A percentile compares a stretch with the other conserved stretches of the same genome.
Evolutionary conservation across 768 basidiomycete species (phyloP).

Genomic region (Tricholoma flavovirens): DNA sequence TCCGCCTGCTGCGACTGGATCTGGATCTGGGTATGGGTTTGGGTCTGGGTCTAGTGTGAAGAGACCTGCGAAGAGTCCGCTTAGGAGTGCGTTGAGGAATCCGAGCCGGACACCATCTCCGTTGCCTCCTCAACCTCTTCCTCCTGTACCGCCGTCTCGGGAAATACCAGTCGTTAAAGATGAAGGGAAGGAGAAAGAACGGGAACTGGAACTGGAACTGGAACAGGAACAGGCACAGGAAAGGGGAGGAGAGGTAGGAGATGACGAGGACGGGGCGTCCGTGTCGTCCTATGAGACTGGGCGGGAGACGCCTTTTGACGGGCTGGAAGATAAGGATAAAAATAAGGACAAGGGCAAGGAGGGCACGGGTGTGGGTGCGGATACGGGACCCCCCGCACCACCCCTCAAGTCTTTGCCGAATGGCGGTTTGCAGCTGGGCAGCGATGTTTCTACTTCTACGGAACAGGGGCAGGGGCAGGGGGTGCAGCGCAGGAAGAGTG

Average conservation of each 20-base stretch:
- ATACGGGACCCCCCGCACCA: too few relatives aligned
- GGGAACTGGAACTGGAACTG: too few relatives aligned
- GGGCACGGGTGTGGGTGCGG: too few relatives aligned
- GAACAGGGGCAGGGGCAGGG: too few relatives aligned
- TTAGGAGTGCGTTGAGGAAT: slow-evolving; percentile 60
- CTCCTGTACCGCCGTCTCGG: neutral
- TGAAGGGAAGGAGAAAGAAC: slow-evolving; percentile 17
- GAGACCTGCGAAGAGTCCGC: slow-evolving; percentile 40
- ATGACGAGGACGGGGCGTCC: slow-evolving; percentile 39
- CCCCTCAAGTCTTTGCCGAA: too few relatives aligned
- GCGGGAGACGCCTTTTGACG: slow-evolving; percentile 43
- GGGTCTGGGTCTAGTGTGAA: neutral
- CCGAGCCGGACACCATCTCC: slow-evolving; percentile 48
- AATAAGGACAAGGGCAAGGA: too few relatives aligned
- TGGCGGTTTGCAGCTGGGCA: too few relatives aligned
- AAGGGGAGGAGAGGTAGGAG: slow-evolving; percentile 6
- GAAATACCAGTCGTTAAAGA: neutral
- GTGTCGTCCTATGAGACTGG: slow-evolving; percentile 66
- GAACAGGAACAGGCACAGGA: too few relatives aligned
- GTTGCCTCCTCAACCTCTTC: slow-evolving; percentile 8
- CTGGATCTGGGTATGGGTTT: neutral
- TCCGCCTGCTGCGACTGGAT: neutral
- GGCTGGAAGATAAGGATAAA: slow-evolving; percentile 17
- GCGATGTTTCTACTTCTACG: too few relatives aligned
- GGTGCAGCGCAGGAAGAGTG: too few relatives aligned